phyloP scores from a whole-genome alignment of 2,329 filamentous ascomycete species.

The Ophiognomonia clavigignenti-juglandacearum region DNA sequence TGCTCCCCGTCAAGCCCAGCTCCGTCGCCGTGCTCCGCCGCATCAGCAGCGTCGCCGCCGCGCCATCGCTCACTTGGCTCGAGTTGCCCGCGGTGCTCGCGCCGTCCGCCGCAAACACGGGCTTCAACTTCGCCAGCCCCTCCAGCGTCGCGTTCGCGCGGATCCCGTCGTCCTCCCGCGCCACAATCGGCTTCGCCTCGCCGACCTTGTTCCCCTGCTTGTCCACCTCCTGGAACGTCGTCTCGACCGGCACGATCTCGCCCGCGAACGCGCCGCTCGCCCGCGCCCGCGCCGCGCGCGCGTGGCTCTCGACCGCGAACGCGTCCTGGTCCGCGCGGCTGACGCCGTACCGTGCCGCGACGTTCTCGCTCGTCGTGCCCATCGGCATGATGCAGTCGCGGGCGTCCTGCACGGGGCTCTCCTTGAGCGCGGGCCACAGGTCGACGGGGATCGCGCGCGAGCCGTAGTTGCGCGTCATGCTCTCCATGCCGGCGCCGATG shows the following conservation, averaged over 20 bases:
- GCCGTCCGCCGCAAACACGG: constrained; percentile 73
- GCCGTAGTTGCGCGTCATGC: constrained; percentile 91
- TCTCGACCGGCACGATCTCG: constrained; percentile 78
- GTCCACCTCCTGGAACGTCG: constrained; percentile 60
- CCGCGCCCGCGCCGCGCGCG: constrained; percentile 67
- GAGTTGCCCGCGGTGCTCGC: constrained; percentile 81
- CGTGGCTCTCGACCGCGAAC: constrained; percentile 72
- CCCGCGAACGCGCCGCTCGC: constrained; percentile 63
- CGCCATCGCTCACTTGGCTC: constrained; percentile 82
- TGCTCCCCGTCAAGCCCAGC: constrained; percentile 62
- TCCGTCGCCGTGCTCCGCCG: constrained; percentile 71
- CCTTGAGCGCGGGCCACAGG: constrained; percentile 68
- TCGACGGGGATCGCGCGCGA: constrained; percentile 77
- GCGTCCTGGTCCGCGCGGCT: constrained; percentile 73
- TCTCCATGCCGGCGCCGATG: constrained; percentile 89
- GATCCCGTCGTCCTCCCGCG: constrained; percentile 79
- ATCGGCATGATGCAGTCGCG: constrained; percentile 90
- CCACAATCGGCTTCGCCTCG: constrained; percentile 57
- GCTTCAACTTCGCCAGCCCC: constrained; percentile 74
- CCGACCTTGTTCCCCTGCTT: constrained; percentile 53
- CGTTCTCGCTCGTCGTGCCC: constrained; percentile 87
- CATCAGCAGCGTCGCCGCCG: constrained; percentile 80
- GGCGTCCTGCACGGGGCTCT: constrained; percentile 62
- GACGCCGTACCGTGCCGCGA: constrained; percentile 72
- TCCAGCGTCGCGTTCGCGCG: constrained; percentile 62